A percentile compares a stretch with the other conserved stretches of the same genome.
Conservation (phyloP, 2,329 filamentous ascomycete genomes). For the Claviceps maximensis region DNA sequence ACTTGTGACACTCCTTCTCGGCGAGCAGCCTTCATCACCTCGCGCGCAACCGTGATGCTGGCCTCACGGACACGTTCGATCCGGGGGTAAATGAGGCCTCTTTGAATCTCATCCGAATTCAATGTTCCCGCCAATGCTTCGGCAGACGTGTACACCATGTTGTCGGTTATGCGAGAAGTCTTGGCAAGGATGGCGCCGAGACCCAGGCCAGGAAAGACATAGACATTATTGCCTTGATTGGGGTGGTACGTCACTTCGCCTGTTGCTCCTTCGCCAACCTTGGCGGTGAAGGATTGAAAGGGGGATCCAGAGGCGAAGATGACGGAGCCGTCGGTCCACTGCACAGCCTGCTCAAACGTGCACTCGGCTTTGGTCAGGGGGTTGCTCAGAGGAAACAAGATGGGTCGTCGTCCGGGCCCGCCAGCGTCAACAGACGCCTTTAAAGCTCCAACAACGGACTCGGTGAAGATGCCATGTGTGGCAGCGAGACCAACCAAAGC, state of each 20-base stretch:
- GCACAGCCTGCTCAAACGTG: conserved; percentile 86
- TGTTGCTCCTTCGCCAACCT: conserved; percentile 35
- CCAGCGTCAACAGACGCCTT: conserved; percentile 50
- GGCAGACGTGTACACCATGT: conserved; percentile 94
- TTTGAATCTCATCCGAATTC: conserved; percentile 65
- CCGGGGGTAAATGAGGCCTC: conserved; percentile 79
- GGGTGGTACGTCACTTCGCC: conserved; percentile 56
- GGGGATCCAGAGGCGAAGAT: conserved; percentile 94
- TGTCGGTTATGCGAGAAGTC: conserved; percentile 72
- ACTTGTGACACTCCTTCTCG: conserved; percentile 62
- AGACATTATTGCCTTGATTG: conserved; percentile 77
- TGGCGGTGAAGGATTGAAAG: conserved; percentile 61
- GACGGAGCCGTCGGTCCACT: conserved; percentile 78
- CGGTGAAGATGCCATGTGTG: conserved; percentile 88
- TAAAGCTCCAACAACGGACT: conserved; percentile 62
- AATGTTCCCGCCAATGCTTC: conserved; percentile 67
- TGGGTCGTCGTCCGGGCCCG: conserved; percentile 62
- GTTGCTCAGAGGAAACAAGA: conserved; percentile 94
- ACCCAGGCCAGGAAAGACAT: conserved; percentile 93
- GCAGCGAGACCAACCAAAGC: conserved; percentile 91
- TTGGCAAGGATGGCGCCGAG: conserved; percentile 88
- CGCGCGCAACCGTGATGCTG: conserved; percentile 70
- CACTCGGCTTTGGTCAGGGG: conserved; percentile 94
- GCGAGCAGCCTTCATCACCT: conserved; percentile 87
- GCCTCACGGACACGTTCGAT: conserved; percentile 88